Evolutionary conservation across 176 grass and related monocot genomes (phyloP).

Genomic region (Avena sativa): DNA sequence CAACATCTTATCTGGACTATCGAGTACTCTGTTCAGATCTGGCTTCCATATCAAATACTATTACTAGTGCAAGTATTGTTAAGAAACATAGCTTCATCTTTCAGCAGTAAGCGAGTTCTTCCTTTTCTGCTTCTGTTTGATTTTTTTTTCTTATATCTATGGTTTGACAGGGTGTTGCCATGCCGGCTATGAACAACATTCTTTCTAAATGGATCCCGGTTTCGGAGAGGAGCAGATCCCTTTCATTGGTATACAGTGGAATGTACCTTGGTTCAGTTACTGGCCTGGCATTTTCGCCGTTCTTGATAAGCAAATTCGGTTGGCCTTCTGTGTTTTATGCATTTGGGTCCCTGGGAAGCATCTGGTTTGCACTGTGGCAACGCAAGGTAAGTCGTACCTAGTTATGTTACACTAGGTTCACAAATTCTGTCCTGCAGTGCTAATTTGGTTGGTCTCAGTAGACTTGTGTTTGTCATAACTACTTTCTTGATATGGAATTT

Average conservation of each 20-base stretch:
- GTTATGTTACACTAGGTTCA: no score
- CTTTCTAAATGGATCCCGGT: slow-evolving; percentile 97
- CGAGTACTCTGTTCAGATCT: slow-evolving; percentile 1
- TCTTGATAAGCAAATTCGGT: slow-evolving; percentile 90
- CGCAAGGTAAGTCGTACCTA: slow-evolving; percentile 59
- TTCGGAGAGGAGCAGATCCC: slow-evolving; percentile 95
- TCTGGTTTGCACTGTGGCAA: slow-evolving; percentile 90
- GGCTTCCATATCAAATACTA: background rate
- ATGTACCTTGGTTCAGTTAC: slow-evolving; percentile 99
- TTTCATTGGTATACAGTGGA: slow-evolving; percentile 92
- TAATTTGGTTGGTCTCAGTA: background rate
- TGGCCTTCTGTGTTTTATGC: slow-evolving; percentile 97
- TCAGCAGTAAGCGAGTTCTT: background rate
- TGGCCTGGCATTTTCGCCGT: slow-evolving; percentile 83
- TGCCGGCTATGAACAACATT: slow-evolving; percentile 98
- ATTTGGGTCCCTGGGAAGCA: slow-evolving; percentile 89
- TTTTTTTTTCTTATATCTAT: slow-evolving; percentile 3
- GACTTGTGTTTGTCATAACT: background rate
- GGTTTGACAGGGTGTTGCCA: slow-evolving; percentile 87
- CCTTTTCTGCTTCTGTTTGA: slow-evolving; percentile 4
- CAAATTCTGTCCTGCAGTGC: no score
- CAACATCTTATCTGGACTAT: slow-evolving; percentile 13
- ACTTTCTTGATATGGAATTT: slow-evolving; percentile 11
- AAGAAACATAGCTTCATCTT: background rate
- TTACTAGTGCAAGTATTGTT: background rate